A percentile compares a stretch with the other conserved stretches of the same genome.
phyloP scores from a whole-genome alignment of 495 filamentous ascomycete genomes.

The Penicillium psychrofluorescens region DNA sequence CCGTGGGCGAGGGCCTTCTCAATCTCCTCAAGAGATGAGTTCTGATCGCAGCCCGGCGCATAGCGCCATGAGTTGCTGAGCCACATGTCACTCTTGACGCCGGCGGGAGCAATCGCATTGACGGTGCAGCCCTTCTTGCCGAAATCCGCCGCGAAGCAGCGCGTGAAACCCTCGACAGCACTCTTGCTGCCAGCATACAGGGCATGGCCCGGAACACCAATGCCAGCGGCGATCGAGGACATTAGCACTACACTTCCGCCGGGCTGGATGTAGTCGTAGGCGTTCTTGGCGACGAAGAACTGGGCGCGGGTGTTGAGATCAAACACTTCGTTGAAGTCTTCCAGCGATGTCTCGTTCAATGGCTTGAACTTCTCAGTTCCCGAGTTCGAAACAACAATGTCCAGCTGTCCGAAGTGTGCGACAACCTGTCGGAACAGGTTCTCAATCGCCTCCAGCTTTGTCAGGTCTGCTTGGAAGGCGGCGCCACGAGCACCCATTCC shows the following conservation, averaged over 20 bases:
- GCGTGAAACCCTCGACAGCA: constrained; percentile 71
- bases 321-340: constrained; percentile 71
- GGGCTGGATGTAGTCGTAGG: constrained; percentile 57
- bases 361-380: constrained; percentile 42
- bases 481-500: constrained; percentile 55
- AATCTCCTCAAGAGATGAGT: constrained; percentile 31
- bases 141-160: constrained; percentile 67
- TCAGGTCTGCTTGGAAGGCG: constrained; percentile 71
- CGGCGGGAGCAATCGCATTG: constrained; percentile 69
- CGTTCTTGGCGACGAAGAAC: constrained; percentile 78
- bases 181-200: constrained; percentile 74
- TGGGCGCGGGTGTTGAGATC: constrained; percentile 69
- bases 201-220: constrained; percentile 63
- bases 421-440: constrained; percentile 58
- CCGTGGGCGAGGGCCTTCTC: constrained; percentile 32
- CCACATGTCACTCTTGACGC: constrained; percentile 77
- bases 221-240: constrained; percentile 46
- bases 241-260: constrained; percentile 59
- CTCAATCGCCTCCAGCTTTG: constrained; percentile 55
- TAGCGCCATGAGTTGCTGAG: constrained; percentile 60
- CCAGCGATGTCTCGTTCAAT: constrained; percentile 62
- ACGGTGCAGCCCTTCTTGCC: constrained; percentile 68
- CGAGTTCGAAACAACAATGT: constrained; percentile 63
- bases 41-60: constrained; percentile 40
- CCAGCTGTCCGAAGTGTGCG: constrained; percentile 57